Evolutionary conservation across 1,139 yeast species (phyloP).

Genomic region (Pichia sp.): DNA sequence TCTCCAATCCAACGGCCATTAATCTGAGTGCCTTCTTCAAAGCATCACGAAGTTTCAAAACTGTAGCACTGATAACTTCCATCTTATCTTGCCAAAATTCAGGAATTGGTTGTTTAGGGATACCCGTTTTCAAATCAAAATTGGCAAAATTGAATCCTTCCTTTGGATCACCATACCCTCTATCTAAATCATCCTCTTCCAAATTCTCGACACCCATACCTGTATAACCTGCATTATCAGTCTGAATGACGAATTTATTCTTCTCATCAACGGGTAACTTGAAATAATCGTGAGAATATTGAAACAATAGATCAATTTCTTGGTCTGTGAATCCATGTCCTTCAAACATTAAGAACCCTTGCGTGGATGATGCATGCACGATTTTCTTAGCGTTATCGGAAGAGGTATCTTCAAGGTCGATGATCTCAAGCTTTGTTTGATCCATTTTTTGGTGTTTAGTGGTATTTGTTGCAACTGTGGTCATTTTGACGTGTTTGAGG

Average conservation of each 20-base stretch:
- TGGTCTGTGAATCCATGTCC: slow-evolving; percentile 45
- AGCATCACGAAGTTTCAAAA: slow-evolving; percentile 35
- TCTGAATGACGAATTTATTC: slow-evolving; percentile 31
- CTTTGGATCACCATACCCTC: slow-evolving; percentile 45
- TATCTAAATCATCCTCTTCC: slow-evolving; percentile 38
- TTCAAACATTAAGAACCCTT: slow-evolving; percentile 50
- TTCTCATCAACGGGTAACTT: slow-evolving; percentile 36
- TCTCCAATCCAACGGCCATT: slow-evolving; percentile 42
- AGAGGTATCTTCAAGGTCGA: slow-evolving; percentile 36
- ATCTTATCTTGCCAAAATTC: slow-evolving; percentile 32
- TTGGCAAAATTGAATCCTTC: slow-evolving; percentile 36
- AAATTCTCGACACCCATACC: slow-evolving; percentile 45
- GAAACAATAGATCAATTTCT: slow-evolving; percentile 39
- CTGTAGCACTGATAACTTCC: slow-evolving; percentile 28
- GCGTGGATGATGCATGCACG: slow-evolving; percentile 44
- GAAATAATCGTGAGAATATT: slow-evolving; percentile 39
- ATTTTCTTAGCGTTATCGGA: slow-evolving; percentile 34
- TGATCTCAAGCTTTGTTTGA: slow-evolving; percentile 33
- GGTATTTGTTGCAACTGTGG: neutral
- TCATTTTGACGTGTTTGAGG: too few species aligned
- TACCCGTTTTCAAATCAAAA: slow-evolving; percentile 36
- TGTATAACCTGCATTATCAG: slow-evolving; percentile 44
- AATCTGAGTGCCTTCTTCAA: slow-evolving; percentile 36
- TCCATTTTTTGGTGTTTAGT: slow-evolving; percentile 5
- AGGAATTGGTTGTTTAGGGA: slow-evolving; percentile 34